Conservation (phyloP, 2,329 filamentous ascomycete genomes). For the Claviceps cyperi region DNA sequence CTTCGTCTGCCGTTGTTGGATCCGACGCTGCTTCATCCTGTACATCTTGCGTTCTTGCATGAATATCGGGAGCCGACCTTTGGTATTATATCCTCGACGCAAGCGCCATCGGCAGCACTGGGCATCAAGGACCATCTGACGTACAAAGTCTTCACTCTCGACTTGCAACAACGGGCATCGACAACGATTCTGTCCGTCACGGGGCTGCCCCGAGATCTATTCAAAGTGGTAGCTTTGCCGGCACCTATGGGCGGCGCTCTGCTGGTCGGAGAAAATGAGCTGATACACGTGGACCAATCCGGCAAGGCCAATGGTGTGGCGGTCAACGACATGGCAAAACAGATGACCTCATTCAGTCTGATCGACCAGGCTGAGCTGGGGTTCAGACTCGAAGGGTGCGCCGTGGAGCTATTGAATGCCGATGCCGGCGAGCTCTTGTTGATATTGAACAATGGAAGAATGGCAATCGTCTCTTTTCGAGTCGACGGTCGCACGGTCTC, state of each 20-base stretch:
- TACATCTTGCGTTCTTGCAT: constrained; percentile 85
- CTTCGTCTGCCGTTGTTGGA: constrained; percentile 81
- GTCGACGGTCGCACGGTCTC: constrained; percentile 87
- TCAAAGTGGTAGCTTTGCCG: constrained; percentile 67
- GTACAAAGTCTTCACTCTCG: constrained; percentile 90
- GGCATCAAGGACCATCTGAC: constrained; percentile 74
- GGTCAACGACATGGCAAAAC: constrained; percentile 79
- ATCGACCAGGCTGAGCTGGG: constrained; percentile 71
- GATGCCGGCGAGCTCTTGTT: constrained; percentile 77
- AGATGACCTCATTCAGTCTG: constrained; percentile 70
- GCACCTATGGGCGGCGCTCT: constrained; percentile 79
- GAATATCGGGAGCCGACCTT: constrained; percentile 97
- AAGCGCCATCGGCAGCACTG: constrained; percentile 59
- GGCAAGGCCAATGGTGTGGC: constrained; percentile 86
- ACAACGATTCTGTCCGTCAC: constrained; percentile 82
- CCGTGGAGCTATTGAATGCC: constrained; percentile 59
- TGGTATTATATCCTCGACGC: constrained; percentile 73
- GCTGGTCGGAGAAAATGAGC: constrained; percentile 73
- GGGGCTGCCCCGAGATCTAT: constrained; percentile 76
- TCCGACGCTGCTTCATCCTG: constrained; percentile 70
- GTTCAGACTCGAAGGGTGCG: constrained; percentile 68
- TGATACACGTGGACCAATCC: constrained; percentile 91
- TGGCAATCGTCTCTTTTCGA: constrained; percentile 66
- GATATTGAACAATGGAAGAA: constrained; percentile 57
- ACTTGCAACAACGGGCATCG: constrained; percentile 83